A percentile compares a stretch with the other conserved stretches of the same genome.
These are phyloP conservation scores for Dictyostelium capitatum DNA, from an alignment of 78 protist species.

Conservation along the genomic window DNA sequence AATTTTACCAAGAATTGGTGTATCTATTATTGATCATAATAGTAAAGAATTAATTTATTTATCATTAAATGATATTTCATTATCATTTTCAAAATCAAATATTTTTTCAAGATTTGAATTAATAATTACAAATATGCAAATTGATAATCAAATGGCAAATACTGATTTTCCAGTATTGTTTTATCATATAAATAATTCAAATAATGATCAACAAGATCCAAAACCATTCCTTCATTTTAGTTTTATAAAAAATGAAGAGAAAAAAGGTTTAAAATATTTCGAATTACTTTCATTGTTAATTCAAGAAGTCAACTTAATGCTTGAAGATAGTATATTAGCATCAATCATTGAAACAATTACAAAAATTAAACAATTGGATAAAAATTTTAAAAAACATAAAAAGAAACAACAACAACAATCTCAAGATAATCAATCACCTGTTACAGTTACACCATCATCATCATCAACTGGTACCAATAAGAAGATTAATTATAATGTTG, in stretches of 20 bases:
- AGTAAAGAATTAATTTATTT: slow-evolving; percentile 65
- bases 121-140: slow-evolving; percentile 42
- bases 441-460: too few relatives aligned
- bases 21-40: slow-evolving; percentile 32
- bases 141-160: slow-evolving; percentile 77
- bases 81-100: slow-evolving; percentile 47
- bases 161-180: slow-evolving; percentile 84
- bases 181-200: slow-evolving; percentile 2
- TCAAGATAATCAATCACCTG: neutral
- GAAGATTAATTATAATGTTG: too few relatives aligned
- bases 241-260: slow-evolving; percentile 67
- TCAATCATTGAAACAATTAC: slow-evolving; percentile 61
- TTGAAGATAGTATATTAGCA: slow-evolving; percentile 63
- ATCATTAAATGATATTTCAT: slow-evolving; percentile 55
- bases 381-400: slow-evolving; percentile 13
- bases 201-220: neutral
- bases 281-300: slow-evolving; percentile 48
- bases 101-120: slow-evolving; percentile 53
- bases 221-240: slow-evolving; percentile 80
- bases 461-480: too few relatives aligned
- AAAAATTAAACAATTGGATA: slow-evolving; percentile 2
- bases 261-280: slow-evolving; percentile 55
- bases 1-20: slow-evolving; percentile 69
- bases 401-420: neutral
- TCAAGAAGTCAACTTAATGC: slow-evolving; percentile 65